phyloP scores from a whole-genome alignment of 768 basidiomycete genomes.

The Lactarius hatsudake region DNA sequence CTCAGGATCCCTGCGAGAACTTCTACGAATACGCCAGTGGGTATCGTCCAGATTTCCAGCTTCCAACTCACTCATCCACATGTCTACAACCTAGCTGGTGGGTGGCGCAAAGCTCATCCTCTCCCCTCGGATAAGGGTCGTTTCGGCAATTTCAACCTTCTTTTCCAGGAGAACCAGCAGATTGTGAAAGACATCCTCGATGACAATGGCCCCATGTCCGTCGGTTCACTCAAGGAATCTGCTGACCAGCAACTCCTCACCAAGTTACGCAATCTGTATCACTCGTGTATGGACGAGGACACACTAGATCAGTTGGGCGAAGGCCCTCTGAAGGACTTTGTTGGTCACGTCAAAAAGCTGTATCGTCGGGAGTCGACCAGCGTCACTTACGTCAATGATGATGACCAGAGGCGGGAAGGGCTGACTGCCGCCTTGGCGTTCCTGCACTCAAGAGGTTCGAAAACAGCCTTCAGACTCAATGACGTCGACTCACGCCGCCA shows the following conservation, averaged over 20 bases:
- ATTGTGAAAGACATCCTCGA: constrained; percentile 74
- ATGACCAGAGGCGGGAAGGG: constrained; percentile 44
- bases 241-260: constrained; percentile 55
- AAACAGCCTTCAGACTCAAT: neutral
- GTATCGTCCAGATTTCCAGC: constrained; percentile 35
- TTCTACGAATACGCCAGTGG: constrained; percentile 91
- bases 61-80: neutral
- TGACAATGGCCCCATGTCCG: constrained; percentile 33
- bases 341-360: constrained; percentile 56
- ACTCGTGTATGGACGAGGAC: constrained; percentile 79
- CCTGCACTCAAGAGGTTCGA: constrained; percentile 77
- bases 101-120: constrained; percentile 81
- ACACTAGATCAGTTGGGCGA: constrained; percentile 70
- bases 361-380: constrained; percentile 54
- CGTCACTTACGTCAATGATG: constrained; percentile 29
- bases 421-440: constrained; percentile 82
- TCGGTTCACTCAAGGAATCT: constrained; percentile 27
- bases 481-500: constrained; percentile 12
- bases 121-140: constrained; percentile 82
- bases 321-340: constrained; percentile 65
- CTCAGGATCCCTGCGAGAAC: constrained; percentile 91
- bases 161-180: constrained; percentile 73
- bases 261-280: constrained; percentile 72
- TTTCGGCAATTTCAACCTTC: constrained; percentile 68
- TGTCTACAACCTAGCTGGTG: constrained; percentile 56